These are phyloP conservation scores for Scopulariopsis brevicaulis DNA, from an alignment of 2,329 filamentous ascomycete species.

Conservation along the genomic window DNA sequence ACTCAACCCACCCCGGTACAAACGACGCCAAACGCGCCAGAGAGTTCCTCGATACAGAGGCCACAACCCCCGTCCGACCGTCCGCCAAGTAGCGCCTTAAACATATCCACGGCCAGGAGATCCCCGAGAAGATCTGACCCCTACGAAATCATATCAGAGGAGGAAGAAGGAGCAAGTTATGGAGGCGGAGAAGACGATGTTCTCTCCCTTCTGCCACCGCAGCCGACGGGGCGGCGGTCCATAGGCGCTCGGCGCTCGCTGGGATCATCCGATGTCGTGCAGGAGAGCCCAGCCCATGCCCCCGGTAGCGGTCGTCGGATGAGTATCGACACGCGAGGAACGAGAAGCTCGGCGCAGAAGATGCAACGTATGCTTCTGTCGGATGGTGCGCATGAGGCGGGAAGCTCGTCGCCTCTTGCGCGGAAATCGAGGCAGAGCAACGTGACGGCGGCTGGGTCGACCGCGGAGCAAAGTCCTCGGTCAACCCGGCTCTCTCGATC, in stretches of 20 bases:
- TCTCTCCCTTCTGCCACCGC: conserved; percentile 5
- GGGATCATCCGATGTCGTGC: conserved; percentile 10
- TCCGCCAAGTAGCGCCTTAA: neutral
- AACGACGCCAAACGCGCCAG: neutral
- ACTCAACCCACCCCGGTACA: neutral
- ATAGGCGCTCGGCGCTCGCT: conserved; percentile 2
- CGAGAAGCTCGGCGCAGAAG: neutral
- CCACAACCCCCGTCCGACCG: neutral
- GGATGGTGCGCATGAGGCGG: conserved; percentile 10
- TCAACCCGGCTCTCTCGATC: conserved; percentile 4
- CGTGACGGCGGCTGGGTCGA: conserved; percentile 15
- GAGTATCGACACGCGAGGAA: conserved; percentile 5
- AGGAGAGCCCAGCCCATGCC: conserved; percentile 40
- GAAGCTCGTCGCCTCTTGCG: conserved; percentile 25
- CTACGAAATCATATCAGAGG: neutral
- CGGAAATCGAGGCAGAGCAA: conserved; percentile 26
- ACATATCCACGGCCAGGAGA: neutral
- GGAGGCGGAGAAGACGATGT: neutral
- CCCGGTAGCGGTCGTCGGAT: conserved; percentile 43
- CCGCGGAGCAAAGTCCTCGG: conserved; percentile 11
- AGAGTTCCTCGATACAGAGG: neutral
- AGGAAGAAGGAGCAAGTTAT: neutral
- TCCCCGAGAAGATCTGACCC: conserved; percentile 2
- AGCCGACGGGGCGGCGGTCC: conserved; percentile 5
- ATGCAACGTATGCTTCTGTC: neutral